phyloP scores from a whole-genome alignment of 73 alveolate genomes.

The Stentor coeruleus region DNA sequence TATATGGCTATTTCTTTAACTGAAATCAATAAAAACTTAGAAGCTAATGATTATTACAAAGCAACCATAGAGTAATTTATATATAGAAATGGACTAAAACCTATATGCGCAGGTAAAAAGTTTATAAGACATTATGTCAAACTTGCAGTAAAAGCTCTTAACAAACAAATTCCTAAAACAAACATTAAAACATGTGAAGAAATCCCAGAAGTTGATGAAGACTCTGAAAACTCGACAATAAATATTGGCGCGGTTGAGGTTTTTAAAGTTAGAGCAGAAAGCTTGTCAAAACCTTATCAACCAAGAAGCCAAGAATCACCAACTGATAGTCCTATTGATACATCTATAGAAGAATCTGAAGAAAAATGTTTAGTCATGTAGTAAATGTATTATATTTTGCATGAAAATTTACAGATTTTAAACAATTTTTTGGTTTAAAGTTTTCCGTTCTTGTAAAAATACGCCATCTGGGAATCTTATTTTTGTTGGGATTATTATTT shows the following conservation, averaged over 20 bases:
- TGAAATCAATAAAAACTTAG: background rate
- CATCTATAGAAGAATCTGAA: background rate
- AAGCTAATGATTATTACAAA: background rate
- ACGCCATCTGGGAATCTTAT: background rate
- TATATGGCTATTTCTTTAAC: conserved; percentile 9
- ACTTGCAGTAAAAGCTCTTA: background rate
- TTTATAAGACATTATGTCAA: conserved; percentile 16
- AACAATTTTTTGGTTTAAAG: background rate
- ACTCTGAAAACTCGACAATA: background rate
- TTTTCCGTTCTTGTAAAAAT: too few species aligned
- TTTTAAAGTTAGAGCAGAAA: background rate
- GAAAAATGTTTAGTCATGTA: background rate
- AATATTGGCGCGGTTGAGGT: background rate
- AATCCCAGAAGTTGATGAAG: conserved; percentile 7
- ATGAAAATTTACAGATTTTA: background rate
- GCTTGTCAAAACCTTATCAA: background rate
- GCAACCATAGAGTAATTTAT: background rate
- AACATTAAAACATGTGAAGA: background rate
- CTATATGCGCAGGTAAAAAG: background rate
- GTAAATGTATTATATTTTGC: too few species aligned
- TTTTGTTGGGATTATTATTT: background rate
- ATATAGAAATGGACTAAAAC: conserved; percentile 20
- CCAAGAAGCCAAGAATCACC: background rate
- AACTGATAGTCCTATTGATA: conserved; percentile 3
- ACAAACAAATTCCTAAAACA: background rate